Percentiles rank a stretch among this genome's conserved stretches.
phyloP scores from a whole-genome alignment of 1,284 basidiomycete genomes.

The Phlebopus sp. region DNA sequence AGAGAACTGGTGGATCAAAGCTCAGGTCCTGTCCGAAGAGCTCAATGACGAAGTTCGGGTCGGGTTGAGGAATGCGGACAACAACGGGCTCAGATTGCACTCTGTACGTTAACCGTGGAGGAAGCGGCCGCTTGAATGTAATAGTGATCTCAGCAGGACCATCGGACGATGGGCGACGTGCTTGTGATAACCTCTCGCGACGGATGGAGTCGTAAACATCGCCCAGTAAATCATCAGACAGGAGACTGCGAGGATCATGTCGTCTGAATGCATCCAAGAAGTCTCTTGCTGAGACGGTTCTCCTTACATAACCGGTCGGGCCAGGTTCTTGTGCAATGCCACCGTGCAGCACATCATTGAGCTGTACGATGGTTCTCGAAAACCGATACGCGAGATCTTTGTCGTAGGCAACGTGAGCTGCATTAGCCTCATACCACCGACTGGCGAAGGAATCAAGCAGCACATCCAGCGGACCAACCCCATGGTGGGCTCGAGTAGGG shows the following conservation, averaged over 20 bases:
- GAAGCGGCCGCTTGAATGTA: constrained; percentile 69
- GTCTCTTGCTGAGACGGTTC: constrained; percentile 66
- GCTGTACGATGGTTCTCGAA: constrained; percentile 81
- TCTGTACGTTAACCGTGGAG: constrained; percentile 78
- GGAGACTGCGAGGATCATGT: constrained; percentile 64
- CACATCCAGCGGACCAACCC: constrained; percentile 53
- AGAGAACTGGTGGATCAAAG: constrained; percentile 82
- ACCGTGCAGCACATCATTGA: constrained; percentile 79
- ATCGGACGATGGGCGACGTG: constrained; percentile 47
- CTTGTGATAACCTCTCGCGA: constrained; percentile 70
- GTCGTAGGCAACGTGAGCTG: constrained; percentile 71
- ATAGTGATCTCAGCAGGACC: constrained; percentile 53
- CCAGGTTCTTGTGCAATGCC: constrained; percentile 60
- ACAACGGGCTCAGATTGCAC: constrained; percentile 83
- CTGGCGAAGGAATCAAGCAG: constrained; percentile 84
- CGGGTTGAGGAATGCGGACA: constrained; percentile 77
- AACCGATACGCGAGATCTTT: constrained; percentile 76
- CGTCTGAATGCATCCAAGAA: constrained; percentile 79
- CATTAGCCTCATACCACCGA: constrained; percentile 90
- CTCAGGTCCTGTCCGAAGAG: constrained; percentile 81
- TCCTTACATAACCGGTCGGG: constrained; percentile 58
- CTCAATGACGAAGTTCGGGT: constrained; percentile 75
- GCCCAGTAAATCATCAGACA: constrained; percentile 72
- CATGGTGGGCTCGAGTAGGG: constrained; percentile 49
- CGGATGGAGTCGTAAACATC: constrained; percentile 78